A percentile compares a stretch with the other conserved stretches of the same genome.
These are phyloP conservation scores for Pseudotulostoma volvatum DNA, from an alignment of 495 filamentous ascomycete genomes.

Conservation along the genomic window DNA sequence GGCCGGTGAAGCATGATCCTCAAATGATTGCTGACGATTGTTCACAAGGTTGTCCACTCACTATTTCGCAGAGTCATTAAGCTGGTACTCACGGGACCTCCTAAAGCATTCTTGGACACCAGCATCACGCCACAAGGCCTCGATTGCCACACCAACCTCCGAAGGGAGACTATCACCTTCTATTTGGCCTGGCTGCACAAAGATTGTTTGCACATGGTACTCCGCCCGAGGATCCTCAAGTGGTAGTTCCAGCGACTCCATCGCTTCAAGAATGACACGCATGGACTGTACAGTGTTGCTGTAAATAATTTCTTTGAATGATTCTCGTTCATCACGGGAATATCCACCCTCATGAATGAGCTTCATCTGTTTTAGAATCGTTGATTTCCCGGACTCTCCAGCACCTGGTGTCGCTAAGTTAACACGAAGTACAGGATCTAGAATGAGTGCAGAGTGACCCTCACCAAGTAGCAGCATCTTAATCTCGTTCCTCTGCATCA, in stretches of 20 bases:
- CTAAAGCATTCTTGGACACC: slow-evolving; percentile 94
- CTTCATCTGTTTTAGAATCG: slow-evolving; percentile 98
- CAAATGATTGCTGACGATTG: not conserved
- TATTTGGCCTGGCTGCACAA: slow-evolving; percentile 91
- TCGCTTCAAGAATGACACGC: slow-evolving; percentile 90
- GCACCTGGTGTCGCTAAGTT: no score
- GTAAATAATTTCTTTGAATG: slow-evolving; percentile 90
- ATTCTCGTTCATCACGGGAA: slow-evolving; percentile 40
- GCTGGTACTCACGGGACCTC: slow-evolving; percentile 86
- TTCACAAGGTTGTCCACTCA: slow-evolving; percentile 41
- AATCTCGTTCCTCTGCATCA: slow-evolving; percentile 93
- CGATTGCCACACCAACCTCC: slow-evolving; percentile 87
- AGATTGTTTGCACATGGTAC: slow-evolving; percentile 89
- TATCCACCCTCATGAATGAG: slow-evolving; percentile 42
- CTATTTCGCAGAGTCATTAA: slow-evolving; percentile 98
- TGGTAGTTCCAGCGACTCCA: slow-evolving; percentile 84
- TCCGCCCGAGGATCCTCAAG: slow-evolving; percentile 76
- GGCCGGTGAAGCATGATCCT: not conserved
- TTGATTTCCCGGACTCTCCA: slow-evolving; percentile 99
- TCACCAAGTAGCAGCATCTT: slow-evolving; percentile 97
- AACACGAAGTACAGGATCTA: no score
- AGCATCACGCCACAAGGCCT: slow-evolving; percentile 81
- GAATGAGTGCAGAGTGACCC: slow-evolving; percentile 17
- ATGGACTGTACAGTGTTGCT: slow-evolving; percentile 94
- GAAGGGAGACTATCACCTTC: slow-evolving; percentile 88